These are phyloP conservation scores for Dictyostelium brefeldianum DNA, from an alignment of 78 protist genomes.

Conservation along the genomic window DNA sequence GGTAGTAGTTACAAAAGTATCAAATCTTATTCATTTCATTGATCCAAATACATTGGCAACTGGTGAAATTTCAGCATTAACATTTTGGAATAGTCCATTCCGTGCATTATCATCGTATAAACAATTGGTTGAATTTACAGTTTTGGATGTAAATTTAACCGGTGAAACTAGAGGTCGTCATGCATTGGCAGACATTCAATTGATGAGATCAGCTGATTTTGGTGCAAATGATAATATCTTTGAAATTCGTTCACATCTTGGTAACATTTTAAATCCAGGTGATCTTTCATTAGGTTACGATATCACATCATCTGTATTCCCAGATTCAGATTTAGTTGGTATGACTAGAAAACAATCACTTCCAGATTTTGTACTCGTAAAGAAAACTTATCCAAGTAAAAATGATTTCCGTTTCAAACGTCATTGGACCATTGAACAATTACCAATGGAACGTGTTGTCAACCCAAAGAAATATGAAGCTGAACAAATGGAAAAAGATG, in stretches of 20 bases:
- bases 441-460: conserved; percentile 52
- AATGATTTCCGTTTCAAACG: conserved; percentile 59
- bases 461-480: conserved; percentile 41
- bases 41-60: conserved; percentile 94
- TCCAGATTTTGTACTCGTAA: conserved; percentile 93
- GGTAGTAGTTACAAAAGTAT: conserved; percentile 83
- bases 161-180: conserved; percentile 80
- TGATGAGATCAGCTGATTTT: conserved; percentile 86
- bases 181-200: conserved; percentile 86
- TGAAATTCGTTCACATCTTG: conserved; percentile 91
- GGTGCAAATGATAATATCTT: conserved; percentile 85
- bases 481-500: conserved; percentile 61
- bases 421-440: conserved; percentile 17
- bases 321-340: conserved; percentile 70
- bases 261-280: conserved; percentile 91
- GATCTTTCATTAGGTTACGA: conserved; percentile 93
- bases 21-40: conserved; percentile 85
- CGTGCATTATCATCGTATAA: conserved; percentile 58
- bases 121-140: conserved; percentile 87
- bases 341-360: conserved; percentile 23
- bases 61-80: conserved; percentile 78
- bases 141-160: conserved; percentile 89
- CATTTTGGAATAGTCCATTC: conserved; percentile 93
- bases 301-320: conserved; percentile 68
- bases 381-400: conserved; percentile 88